Evolutionary conservation across 768 basidiomycete species (phyloP).

Genomic region (Pisolithus albus): DNA sequence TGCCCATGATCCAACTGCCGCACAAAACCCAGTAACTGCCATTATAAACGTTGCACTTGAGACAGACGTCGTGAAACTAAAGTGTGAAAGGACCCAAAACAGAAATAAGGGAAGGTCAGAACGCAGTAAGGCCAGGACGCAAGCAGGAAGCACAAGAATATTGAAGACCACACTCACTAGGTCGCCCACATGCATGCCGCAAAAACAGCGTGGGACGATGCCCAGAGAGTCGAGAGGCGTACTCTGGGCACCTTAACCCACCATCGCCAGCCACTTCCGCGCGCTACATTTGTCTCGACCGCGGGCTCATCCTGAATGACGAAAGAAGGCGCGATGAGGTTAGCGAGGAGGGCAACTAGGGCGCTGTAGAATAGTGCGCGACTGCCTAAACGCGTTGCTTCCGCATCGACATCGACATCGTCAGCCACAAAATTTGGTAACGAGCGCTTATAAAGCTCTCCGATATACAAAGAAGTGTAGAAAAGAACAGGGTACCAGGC

Average conservation of each 20-base stretch:
- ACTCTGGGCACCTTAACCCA: constrained; percentile 27
- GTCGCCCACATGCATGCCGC: constrained; percentile 69
- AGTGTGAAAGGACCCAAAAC: constrained; percentile 1
- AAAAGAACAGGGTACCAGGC: constrained; percentile 93
- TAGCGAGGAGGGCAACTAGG: constrained; percentile 57
- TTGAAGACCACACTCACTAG: constrained; percentile 46
- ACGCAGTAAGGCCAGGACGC: constrained; percentile 7
- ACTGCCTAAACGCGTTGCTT: constrained; percentile 78
- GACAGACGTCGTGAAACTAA: constrained; percentile 67
- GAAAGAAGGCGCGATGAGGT: constrained; percentile 35
- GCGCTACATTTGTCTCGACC: neutral
- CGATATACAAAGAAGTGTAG: constrained; percentile 82
- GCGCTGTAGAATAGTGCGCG: constrained; percentile 78
- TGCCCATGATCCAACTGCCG: constrained; percentile 90
- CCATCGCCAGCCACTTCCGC: neutral
- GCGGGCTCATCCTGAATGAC: constrained; percentile 13
- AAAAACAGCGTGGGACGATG: constrained; percentile 62
- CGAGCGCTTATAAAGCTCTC: constrained; percentile 69
- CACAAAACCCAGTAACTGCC: constrained; percentile 79
- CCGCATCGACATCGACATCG: constrained; percentile 42
- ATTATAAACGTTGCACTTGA: constrained; percentile 69
- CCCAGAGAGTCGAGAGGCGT: constrained; percentile 66
- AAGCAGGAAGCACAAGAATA: neutral
- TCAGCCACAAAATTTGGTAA: constrained; percentile 20
- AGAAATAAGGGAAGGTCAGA: constrained; percentile 7